These are phyloP conservation scores for Chenopodium suecicum DNA, from an alignment of 148 eudicot species.

Conservation along the genomic window DNA sequence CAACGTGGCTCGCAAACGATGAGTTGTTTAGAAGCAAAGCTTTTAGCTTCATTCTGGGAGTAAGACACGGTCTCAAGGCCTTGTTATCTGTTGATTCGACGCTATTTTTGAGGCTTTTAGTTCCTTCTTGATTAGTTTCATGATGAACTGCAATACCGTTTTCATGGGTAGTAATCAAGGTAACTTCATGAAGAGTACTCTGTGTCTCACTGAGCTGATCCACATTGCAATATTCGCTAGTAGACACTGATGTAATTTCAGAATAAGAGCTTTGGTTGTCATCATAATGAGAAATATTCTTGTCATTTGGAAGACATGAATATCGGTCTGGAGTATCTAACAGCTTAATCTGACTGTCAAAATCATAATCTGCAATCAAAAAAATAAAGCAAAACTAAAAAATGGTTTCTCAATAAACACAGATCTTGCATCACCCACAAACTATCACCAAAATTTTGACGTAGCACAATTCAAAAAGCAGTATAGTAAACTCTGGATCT, in stretches of 20 bases:
- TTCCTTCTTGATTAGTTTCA: neutral
- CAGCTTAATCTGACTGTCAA: slow-evolving; percentile 12
- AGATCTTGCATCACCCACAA: neutral
- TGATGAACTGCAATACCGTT: slow-evolving; percentile 24
- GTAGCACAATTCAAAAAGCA: neutral
- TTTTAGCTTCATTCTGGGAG: slow-evolving; percentile 25
- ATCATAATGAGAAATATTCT: slow-evolving; percentile 14
- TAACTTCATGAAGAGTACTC: slow-evolving; percentile 27
- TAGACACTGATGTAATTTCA: slow-evolving; percentile 30
- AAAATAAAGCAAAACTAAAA: neutral
- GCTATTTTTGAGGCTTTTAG: neutral
- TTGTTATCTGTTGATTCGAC: neutral
- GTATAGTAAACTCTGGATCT: neutral
- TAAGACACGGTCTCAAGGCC: slow-evolving; percentile 6
- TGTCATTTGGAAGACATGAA: slow-evolving; percentile 22
- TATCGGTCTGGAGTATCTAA: neutral
- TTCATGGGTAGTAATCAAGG: slow-evolving; percentile 33
- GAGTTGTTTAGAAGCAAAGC: slow-evolving; percentile 45
- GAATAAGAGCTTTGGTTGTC: slow-evolving; percentile 24
- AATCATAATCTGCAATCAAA: slow-evolving; percentile 32
- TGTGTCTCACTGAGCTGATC: slow-evolving; percentile 8
- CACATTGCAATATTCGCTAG: slow-evolving; percentile 18
- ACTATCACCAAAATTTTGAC: neutral
- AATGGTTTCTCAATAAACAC: neutral
- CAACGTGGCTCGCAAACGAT: slow-evolving; percentile 37